A percentile compares a stretch with the other conserved stretches of the same genome.
These are phyloP conservation scores for Perkinsus olseni DNA, from an alignment of 169 alveolate genomes.

Conservation along the genomic window DNA sequence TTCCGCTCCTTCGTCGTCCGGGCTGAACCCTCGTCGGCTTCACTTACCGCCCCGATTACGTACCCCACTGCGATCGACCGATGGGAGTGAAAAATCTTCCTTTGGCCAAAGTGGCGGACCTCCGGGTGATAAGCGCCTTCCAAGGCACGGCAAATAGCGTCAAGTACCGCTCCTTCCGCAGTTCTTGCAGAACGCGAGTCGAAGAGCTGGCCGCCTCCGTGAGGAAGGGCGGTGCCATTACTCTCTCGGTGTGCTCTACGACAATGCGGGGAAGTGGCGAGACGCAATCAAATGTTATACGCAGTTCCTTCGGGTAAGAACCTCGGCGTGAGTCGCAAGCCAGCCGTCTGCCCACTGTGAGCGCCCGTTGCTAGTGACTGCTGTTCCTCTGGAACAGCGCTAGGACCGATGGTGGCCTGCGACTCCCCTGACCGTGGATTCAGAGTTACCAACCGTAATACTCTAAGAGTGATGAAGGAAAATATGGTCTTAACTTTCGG, in stretches of 20 bases:
- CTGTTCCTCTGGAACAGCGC: too few species aligned
- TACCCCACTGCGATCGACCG: neutral
- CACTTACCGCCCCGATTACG: neutral
- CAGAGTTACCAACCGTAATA: too few species aligned
- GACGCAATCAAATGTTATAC: constrained; percentile 49
- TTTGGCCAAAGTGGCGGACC: neutral
- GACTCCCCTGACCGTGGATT: too few species aligned
- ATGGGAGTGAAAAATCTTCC: neutral
- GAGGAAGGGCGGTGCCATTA: constrained; percentile 69
- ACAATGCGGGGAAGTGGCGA: constrained; percentile 49
- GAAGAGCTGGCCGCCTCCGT: constrained; percentile 57
- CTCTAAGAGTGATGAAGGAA: too few species aligned
- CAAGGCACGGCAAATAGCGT: too few species aligned
- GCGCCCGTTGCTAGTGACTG: too few species aligned
- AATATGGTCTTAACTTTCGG: too few species aligned
- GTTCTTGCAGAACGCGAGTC: constrained; percentile 30
- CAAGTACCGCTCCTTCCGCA: neutral
- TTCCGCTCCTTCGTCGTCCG: too few species aligned
- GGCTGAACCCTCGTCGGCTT: neutral
- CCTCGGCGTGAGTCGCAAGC: too few species aligned
- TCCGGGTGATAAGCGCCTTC: too few species aligned
- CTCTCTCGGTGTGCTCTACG: constrained; percentile 58
- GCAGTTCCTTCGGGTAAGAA: constrained; percentile 45
- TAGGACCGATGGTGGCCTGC: too few species aligned
- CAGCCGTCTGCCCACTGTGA: too few species aligned